These are phyloP conservation scores for Fusarium fracticaudum DNA, from an alignment of 2,329 filamentous ascomycete species.

Conservation along the genomic window DNA sequence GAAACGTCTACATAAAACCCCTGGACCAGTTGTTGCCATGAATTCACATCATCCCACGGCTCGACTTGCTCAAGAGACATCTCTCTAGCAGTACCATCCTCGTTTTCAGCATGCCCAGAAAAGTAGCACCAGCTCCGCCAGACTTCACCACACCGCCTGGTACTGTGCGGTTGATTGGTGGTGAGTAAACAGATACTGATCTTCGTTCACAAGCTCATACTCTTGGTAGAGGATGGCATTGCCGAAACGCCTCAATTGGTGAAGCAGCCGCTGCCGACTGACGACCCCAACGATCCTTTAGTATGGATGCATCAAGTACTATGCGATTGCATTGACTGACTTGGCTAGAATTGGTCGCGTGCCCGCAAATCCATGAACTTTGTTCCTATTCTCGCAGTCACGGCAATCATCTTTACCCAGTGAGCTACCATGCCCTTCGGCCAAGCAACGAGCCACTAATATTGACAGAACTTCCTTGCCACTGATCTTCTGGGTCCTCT, in stretches of 20 bases:
- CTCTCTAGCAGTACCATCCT: neutral
- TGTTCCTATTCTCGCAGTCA: neutral
- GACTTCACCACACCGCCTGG: neutral
- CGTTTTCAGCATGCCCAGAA: neutral
- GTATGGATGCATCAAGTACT: neutral
- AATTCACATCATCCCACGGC: neutral
- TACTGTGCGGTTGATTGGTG: neutral
- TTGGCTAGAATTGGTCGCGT: neutral
- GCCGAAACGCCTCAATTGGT: neutral
- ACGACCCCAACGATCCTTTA: neutral
- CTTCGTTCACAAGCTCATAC: neutral
- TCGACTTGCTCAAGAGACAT: neutral
- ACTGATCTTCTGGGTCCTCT: constrained; percentile 42
- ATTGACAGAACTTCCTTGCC: constrained; percentile 31
- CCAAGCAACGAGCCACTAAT: neutral
- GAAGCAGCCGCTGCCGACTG: neutral
- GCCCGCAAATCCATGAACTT: neutral
- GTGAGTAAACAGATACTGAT: neutral
- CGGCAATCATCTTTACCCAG: neutral
- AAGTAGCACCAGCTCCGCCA: neutral
- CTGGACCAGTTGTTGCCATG: neutral
- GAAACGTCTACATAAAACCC: neutral
- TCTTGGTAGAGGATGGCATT: neutral
- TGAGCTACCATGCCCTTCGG: neutral
- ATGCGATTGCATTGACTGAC: neutral